Evolutionary conservation across 2,329 filamentous ascomycete genomes (phyloP).

Genomic region (Calonectria pseudoturangicola): DNA sequence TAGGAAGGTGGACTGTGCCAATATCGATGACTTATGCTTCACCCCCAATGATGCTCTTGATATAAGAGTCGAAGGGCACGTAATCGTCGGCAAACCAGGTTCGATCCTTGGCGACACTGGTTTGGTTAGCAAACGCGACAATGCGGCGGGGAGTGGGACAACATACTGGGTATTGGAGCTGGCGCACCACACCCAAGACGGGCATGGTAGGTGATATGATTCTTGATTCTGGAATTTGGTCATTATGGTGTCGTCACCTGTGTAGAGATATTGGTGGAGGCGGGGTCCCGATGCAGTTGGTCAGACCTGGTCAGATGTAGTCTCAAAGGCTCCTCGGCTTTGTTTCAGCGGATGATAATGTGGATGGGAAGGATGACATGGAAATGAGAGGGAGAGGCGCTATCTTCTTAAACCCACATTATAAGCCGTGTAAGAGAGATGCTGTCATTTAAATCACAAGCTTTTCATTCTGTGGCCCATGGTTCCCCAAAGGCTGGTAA

Average conservation of each 20-base stretch:
- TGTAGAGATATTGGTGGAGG: too few species aligned
- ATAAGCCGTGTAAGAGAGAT: too few species aligned
- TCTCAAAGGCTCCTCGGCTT: too few species aligned
- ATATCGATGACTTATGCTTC: conserved; percentile 15
- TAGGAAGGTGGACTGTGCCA: conserved; percentile 26
- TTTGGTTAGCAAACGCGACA: background rate
- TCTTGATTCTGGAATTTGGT: background rate
- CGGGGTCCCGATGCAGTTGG: too few species aligned
- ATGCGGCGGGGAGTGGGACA: background rate
- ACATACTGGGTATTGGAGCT: conserved; percentile 20
- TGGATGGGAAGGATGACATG: too few species aligned
- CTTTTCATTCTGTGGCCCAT: too few species aligned
- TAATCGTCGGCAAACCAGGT: conserved; percentile 25
- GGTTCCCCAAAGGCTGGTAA: too few species aligned
- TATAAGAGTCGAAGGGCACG: conserved; percentile 5
- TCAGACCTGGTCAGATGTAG: too few species aligned
- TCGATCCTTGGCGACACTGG: conserved; percentile 27
- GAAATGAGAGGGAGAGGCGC: too few species aligned
- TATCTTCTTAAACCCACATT: too few species aligned
- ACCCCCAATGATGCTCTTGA: background rate
- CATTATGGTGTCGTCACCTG: background rate
- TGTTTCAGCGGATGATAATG: too few species aligned
- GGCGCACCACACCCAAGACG: conserved; percentile 16
- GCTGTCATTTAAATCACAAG: too few species aligned
- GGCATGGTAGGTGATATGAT: conserved; percentile 1